phyloP scores from a whole-genome alignment of 2,329 filamentous ascomycete species.

The Sporothrix humicola region DNA sequence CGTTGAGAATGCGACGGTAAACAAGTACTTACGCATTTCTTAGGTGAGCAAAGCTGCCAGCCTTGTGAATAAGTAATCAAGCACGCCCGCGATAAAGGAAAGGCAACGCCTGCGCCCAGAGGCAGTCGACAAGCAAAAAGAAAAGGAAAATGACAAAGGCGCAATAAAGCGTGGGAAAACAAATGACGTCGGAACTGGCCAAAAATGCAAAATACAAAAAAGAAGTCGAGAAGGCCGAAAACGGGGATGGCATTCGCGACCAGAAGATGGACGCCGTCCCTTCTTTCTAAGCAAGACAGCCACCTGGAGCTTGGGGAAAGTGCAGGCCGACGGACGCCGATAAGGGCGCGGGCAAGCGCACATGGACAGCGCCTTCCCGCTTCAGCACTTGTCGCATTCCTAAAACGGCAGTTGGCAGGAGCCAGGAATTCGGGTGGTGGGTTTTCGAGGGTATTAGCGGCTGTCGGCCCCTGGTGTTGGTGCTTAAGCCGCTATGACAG shows the following conservation, averaged over 20 bases:
- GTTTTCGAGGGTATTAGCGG: not conserved
- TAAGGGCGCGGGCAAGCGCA: slow-evolving; percentile 4
- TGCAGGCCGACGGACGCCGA: slow-evolving; percentile 8
- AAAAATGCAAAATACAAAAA: slow-evolving; percentile 7
- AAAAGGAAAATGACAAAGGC: not conserved
- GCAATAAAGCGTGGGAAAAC: not conserved
- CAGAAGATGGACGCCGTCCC: slow-evolving; percentile 1
- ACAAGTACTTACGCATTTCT: slow-evolving; percentile 14
- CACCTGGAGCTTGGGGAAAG: not conserved
- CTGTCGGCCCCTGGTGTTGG: not conserved
- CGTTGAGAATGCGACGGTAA: not conserved
- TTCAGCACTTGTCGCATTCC: slow-evolving; percentile 12
- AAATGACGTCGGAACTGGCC: not conserved
- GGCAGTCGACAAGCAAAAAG: too few relatives aligned
- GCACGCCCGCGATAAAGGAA: not conserved
- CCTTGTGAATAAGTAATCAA: not conserved
- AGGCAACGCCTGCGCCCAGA: slow-evolving; percentile 5
- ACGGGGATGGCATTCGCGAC: not conserved
- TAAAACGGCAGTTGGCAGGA: slow-evolving; percentile 25
- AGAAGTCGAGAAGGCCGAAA: slow-evolving; percentile 8
- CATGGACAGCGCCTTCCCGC: slow-evolving; percentile 10
- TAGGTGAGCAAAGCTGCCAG: not conserved
- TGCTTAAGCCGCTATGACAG: not conserved
- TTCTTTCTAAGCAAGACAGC: not conserved
- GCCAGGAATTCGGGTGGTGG: slow-evolving; percentile 1